phyloP scores from a whole-genome alignment of 148 eudicot species.

The Rhododendron simsii region DNA sequence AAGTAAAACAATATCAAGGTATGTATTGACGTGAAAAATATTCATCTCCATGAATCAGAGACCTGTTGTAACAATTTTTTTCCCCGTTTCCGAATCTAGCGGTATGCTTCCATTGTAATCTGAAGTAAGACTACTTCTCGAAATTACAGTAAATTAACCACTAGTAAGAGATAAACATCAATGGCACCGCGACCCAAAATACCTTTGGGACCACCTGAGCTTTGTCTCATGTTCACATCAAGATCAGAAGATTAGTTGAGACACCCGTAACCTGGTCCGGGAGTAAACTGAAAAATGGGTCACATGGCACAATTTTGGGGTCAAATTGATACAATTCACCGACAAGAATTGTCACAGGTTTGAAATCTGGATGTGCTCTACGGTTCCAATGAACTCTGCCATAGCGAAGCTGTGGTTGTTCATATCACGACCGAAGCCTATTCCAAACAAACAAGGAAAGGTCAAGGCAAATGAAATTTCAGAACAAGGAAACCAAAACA shows the following conservation, averaged over 20 bases:
- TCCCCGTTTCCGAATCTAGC: not conserved
- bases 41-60: not conserved
- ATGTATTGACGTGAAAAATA: not conserved
- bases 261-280: too few species aligned
- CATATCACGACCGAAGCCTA: not conserved
- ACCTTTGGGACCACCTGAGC: not conserved
- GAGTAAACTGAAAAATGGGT: not conserved
- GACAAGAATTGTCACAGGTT: not conserved
- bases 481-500: not conserved
- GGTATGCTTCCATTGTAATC: not conserved
- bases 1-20: too few species aligned
- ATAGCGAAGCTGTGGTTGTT: not conserved
- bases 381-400: not conserved
- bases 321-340: not conserved
- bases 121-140: not conserved
- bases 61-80: too few species aligned
- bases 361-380: not conserved
- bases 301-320: not conserved
- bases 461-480: not conserved
- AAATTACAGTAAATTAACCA: not conserved
- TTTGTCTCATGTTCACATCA: not conserved
- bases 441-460: not conserved
- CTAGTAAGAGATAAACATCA: not conserved
- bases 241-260: too few species aligned
- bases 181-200: not conserved